Conservation (phyloP, 2,329 filamentous ascomycete genomes). For the Neonectria neomacrospora region DNA sequence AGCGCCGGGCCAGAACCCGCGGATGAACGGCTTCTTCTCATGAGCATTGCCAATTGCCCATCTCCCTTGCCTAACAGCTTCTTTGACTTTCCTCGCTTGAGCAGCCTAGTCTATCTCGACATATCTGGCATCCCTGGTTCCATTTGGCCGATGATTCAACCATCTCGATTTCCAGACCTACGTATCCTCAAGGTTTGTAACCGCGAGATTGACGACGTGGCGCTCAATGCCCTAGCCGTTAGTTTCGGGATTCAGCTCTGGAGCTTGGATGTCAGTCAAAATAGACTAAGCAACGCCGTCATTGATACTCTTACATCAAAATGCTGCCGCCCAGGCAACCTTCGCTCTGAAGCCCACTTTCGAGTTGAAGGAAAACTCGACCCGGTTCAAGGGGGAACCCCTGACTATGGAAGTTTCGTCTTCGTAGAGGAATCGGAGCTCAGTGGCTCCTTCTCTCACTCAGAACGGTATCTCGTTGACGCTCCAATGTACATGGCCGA, state of each 20-base stretch:
- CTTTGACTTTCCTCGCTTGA: slow-evolving; percentile 52
- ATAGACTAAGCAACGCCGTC: slow-evolving; percentile 60
- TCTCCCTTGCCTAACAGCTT: slow-evolving; percentile 54
- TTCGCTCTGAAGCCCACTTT: slow-evolving; percentile 54
- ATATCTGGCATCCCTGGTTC: slow-evolving; percentile 62
- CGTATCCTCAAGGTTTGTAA: slow-evolving; percentile 63
- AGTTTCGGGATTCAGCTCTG: slow-evolving; percentile 59
- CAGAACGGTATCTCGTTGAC: slow-evolving; percentile 61
- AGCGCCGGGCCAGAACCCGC: slow-evolving; percentile 22
- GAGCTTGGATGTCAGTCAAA: slow-evolving; percentile 66
- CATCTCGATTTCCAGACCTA: slow-evolving; percentile 56
- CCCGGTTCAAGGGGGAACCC: slow-evolving; percentile 44
- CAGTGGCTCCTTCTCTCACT: slow-evolving; percentile 58
- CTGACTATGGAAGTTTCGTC: slow-evolving; percentile 54
- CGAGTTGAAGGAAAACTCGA: slow-evolving; percentile 59
- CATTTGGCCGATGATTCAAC: slow-evolving; percentile 50
- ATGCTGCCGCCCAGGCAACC: slow-evolving; percentile 48
- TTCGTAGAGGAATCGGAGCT: slow-evolving; percentile 60
- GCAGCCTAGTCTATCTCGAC: slow-evolving; percentile 62
- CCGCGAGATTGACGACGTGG: slow-evolving; percentile 58
- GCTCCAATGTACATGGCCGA: slow-evolving; percentile 51
- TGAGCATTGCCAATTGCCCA: slow-evolving; percentile 59
- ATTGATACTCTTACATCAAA: slow-evolving; percentile 47
- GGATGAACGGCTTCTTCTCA: slow-evolving; percentile 41
- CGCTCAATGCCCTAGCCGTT: slow-evolving; percentile 43